Conservation (phyloP, 371 early-diverging fungal genomes). For the Sporodiniella umbellata region DNA sequence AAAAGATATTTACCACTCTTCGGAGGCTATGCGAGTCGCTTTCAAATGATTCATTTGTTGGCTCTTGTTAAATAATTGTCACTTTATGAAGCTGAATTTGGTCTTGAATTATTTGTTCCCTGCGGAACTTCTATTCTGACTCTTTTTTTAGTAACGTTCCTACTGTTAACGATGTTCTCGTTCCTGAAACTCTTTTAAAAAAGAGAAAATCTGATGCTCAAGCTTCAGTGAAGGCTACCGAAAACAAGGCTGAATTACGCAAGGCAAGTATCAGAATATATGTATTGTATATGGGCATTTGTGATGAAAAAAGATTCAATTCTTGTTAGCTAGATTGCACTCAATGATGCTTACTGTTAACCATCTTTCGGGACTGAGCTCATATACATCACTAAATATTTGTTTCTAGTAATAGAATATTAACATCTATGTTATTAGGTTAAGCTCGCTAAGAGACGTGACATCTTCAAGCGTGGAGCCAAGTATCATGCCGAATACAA, state of each 20-base stretch:
- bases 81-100: not conserved
- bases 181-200: constrained; percentile 96
- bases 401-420: no score
- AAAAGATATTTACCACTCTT: not conserved
- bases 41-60: not conserved
- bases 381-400: not conserved
- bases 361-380: constrained; percentile 77
- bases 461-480: constrained; percentile 97
- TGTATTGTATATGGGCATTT: not conserved
- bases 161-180: constrained; percentile 67
- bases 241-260: constrained; percentile 54
- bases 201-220: constrained; percentile 91
- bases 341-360: constrained; percentile 55
- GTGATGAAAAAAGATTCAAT: constrained; percentile 18
- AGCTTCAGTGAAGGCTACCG: constrained; percentile 73
- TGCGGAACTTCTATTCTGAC: constrained; percentile 2
- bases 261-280: constrained; percentile 57
- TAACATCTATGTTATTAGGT: constrained; percentile 66
- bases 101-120: not conserved
- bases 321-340: constrained; percentile 35
- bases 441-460: constrained; percentile 79
- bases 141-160: constrained; percentile 46
- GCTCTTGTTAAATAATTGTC: constrained; percentile 7
- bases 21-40: not conserved
- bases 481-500: constrained; percentile 95